phyloP scores from a whole-genome alignment of 805 yeast species.

The Clavispora asparagi region DNA sequence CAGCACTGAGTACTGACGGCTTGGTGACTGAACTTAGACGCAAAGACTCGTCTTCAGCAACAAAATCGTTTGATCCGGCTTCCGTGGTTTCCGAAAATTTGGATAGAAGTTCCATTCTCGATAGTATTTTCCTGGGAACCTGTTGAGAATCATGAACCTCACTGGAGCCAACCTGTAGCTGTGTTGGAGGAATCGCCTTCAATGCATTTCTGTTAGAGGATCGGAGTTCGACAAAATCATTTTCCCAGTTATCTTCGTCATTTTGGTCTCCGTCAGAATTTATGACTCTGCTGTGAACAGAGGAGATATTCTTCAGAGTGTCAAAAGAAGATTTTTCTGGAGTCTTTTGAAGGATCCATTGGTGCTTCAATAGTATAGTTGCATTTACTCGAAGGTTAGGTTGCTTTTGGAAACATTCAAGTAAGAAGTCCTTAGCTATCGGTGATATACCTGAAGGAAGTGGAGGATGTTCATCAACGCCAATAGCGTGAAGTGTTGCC shows the following conservation, averaged over 20 bases:
- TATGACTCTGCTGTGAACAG: slow-evolving; percentile 17
- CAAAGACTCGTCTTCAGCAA: background rate
- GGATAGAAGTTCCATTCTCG: background rate
- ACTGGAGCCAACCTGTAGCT: background rate
- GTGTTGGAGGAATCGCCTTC: background rate
- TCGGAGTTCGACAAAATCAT: slow-evolving; percentile 20
- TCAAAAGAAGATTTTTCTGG: background rate
- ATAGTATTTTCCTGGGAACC: background rate
- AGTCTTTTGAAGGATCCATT: slow-evolving; percentile 44
- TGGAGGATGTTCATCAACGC: slow-evolving; percentile 66
- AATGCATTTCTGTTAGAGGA: background rate
- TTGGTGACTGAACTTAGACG: background rate
- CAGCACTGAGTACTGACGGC: background rate
- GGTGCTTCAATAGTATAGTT: slow-evolving; percentile 47
- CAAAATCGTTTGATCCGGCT: background rate
- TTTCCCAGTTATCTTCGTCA: slow-evolving; percentile 31
- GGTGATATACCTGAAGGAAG: slow-evolving; percentile 50
- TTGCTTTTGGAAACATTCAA: slow-evolving; percentile 67
- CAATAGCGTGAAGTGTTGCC: slow-evolving; percentile 81
- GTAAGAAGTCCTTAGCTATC: slow-evolving; percentile 49
- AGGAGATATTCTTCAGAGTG: background rate
- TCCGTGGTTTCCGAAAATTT: background rate
- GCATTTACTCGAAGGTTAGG: slow-evolving; percentile 59
- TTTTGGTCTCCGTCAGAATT: slow-evolving; percentile 21
- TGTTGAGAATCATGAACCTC: background rate